Base-by-base conservation (phyloP, 2,329 filamentous ascomycete species). In the Fusarium nelsonii region DNA sequence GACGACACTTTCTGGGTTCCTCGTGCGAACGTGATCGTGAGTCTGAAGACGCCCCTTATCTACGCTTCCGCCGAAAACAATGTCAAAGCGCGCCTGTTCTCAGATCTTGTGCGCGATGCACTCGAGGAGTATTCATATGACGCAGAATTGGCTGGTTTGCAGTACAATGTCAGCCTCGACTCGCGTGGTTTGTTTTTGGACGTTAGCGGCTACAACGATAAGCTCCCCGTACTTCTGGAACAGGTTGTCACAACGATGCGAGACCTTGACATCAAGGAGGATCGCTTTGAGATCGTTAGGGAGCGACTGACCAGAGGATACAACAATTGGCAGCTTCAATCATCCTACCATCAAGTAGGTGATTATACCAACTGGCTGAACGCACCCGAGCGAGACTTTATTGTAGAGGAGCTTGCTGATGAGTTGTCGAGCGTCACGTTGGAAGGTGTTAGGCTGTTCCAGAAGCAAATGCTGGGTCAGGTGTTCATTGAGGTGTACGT, bases 1-100 rank as follows among this genome's bases (percentile, higher is more conserved):
- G 96, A 99, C 74, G 96, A 99, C 73, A 94, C 91, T 1, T 99
- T 98, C 80, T 98, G 95, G 94, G 96, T 98, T 11, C 96, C 96
- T 10, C 97, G 97, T 79, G 96, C 93, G 5, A 96, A 94, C 62
- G 83, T 98, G 18, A 88, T 94, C 69, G 88, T 97, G 68, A 93
- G 90, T 71, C 85, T 97, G 70, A 88, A 90, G 73, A 97, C 91
- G 62, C 92, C 94, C 0, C 81, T 97, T 45, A 89, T 92, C n/a
- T 90, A 89, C 77, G 87, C 92, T 2, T 94, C 92, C 6, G 92
- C 94, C 2, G 90, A 91, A 58, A 94, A 92, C 65, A 85, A 88
- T 33, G 89, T 97, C 63, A 93, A 96, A 76, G 88, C 91, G 4
- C 89, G 88, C 59, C 80, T 99, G 7, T 97, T 93, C 77, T 91